These are phyloP conservation scores for Termitomyces sp. DNA, from an alignment of 768 basidiomycete genomes.

Conservation along the genomic window DNA sequence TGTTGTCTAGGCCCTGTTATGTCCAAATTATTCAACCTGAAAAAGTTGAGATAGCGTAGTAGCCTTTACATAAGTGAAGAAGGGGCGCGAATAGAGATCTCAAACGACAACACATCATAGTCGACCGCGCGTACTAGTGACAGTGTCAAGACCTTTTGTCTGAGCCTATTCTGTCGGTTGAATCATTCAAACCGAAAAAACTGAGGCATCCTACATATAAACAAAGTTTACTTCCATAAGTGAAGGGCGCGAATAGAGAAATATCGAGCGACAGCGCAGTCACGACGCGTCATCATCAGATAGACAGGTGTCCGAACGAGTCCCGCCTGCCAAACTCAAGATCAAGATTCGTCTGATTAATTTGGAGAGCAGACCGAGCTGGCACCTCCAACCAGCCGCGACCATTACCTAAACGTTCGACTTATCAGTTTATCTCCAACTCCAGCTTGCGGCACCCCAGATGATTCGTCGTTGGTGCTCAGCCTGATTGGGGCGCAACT, in stretches of 20 bases:
- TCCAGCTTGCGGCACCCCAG: neutral
- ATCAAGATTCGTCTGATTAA: slow-evolving; percentile 4
- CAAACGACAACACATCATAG: too few species aligned
- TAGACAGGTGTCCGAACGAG: slow-evolving; percentile 5
- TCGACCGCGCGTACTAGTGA: too few species aligned
- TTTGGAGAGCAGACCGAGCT: neutral
- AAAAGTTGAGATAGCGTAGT: too few species aligned
- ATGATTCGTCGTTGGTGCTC: neutral
- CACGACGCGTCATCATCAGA: neutral
- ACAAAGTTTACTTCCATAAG: neutral
- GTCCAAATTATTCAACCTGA: too few species aligned
- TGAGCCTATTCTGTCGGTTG: too few species aligned
- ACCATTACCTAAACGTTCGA: neutral
- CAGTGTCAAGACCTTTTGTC: too few species aligned
- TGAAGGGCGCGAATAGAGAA: neutral
- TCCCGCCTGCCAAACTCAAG: neutral
- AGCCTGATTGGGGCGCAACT: neutral
- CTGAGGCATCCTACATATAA: too few species aligned
- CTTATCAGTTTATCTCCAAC: neutral
- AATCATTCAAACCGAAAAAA: too few species aligned
- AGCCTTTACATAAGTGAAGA: neutral
- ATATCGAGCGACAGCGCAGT: neutral
- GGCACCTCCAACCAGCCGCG: neutral
- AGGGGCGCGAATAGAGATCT: neutral
- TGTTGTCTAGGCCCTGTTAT: too few species aligned